A percentile compares a stretch with the other conserved stretches of the same genome.
Evolutionary conservation across 768 basidiomycete species (phyloP).

Genomic region (Pleurotus tuber-regium): DNA sequence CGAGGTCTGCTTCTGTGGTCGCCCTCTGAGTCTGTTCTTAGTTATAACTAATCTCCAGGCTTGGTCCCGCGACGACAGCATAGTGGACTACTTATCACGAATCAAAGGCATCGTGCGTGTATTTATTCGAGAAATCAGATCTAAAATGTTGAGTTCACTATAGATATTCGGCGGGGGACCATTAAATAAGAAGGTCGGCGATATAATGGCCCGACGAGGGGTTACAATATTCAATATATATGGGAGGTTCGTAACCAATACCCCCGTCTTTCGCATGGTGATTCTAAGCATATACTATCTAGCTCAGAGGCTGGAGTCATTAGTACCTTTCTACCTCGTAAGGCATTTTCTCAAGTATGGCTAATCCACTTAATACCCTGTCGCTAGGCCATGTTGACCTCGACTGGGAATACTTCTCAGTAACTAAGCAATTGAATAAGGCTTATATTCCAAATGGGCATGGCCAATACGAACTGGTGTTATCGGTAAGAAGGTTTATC

Average conservation of each 20-base stretch:
- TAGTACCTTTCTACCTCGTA: constrained; percentile 15
- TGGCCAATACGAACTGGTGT: constrained; percentile 33
- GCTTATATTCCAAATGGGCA: constrained; percentile 31
- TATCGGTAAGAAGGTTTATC: constrained; percentile 28
- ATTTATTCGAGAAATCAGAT: background rate
- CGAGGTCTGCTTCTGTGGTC: constrained; percentile 21
- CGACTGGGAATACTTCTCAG: constrained; percentile 36
- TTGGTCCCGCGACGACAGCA: constrained; percentile 14
- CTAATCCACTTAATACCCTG: background rate
- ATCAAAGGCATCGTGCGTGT: constrained; percentile 30
- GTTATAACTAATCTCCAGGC: background rate
- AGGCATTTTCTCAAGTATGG: background rate
- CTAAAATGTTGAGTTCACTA: background rate
- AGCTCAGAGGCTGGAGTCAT: constrained; percentile 14
- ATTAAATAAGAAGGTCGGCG: constrained; percentile 32
- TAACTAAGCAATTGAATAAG: constrained; percentile 17
- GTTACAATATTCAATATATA: constrained; percentile 29
- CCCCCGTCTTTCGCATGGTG: constrained; percentile 12
- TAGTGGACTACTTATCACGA: constrained; percentile 21
- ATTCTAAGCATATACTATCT: background rate
- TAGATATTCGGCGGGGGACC: constrained; percentile 39
- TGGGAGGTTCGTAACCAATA: constrained; percentile 34
- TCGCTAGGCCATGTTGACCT: background rate
- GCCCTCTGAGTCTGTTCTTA: background rate
- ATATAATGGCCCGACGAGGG: constrained; percentile 29